A percentile compares a stretch with the other conserved stretches of the same genome.
phyloP scores from a whole-genome alignment of 2,329 filamentous ascomycete genomes.

The Aspergillus fijiensis region DNA sequence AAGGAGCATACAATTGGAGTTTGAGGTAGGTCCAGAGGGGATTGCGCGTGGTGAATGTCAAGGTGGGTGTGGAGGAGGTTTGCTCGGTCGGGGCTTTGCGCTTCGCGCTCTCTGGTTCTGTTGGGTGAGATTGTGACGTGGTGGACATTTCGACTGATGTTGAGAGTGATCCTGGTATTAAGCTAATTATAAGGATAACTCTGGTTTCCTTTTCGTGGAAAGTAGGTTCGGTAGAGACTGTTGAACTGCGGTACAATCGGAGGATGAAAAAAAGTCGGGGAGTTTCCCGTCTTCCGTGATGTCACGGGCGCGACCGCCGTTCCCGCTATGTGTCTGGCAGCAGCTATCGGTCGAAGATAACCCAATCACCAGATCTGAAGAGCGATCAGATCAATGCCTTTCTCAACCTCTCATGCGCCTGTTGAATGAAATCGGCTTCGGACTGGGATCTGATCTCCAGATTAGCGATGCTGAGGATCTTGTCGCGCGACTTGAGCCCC shows the following conservation, averaged over 20 bases:
- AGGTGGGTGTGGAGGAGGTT: conserved; percentile 11
- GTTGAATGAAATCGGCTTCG: conserved; percentile 29
- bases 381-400: conserved; percentile 16
- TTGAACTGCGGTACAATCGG: not conserved
- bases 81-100: conserved; percentile 26
- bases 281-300: conserved; percentile 19
- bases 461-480: conserved; percentile 51
- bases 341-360: too few species aligned
- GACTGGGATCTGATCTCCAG: conserved; percentile 32
- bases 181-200: not conserved
- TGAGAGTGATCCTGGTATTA: not conserved
- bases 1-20: conserved; percentile 39
- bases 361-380: not conserved
- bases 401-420: conserved; percentile 19
- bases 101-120: conserved; percentile 17
- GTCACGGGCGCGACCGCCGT: conserved; percentile 16
- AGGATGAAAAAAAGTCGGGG: conserved; percentile 14
- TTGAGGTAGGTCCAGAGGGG: conserved; percentile 47
- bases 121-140: not conserved
- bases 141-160: not conserved
- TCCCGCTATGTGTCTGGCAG: not conserved
- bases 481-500: conserved; percentile 64
- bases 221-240: not conserved
- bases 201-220: not conserved
- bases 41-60: conserved; percentile 42